These are phyloP conservation scores for Aspergillus chevalieri DNA, from an alignment of 2,329 filamentous ascomycete genomes.

Conservation along the genomic window DNA sequence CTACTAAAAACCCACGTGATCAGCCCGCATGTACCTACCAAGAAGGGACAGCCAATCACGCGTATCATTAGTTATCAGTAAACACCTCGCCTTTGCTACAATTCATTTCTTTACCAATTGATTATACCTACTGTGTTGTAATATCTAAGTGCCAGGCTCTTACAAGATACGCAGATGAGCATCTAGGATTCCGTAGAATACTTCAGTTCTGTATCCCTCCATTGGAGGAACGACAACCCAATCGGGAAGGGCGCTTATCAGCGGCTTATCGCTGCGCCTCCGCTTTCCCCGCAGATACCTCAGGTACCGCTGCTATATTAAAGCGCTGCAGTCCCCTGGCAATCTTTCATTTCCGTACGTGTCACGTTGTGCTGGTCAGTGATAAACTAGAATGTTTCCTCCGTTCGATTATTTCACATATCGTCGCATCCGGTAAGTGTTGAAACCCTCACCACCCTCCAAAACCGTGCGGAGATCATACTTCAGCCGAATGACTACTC, in stretches of 20 bases:
- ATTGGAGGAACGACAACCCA: too few relatives aligned
- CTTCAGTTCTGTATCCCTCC: too few relatives aligned
- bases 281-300: slow-evolving; percentile 1
- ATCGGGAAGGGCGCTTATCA: neutral
- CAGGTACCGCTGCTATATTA: too few relatives aligned
- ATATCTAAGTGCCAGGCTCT: too few relatives aligned
- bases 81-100: neutral
- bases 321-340: neutral
- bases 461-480: neutral
- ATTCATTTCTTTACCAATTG: neutral
- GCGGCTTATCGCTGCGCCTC: neutral
- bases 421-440: slow-evolving; percentile 61
- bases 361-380: too few relatives aligned
- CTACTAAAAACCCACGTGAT: too few relatives aligned
- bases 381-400: slow-evolving; percentile 38
- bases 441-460: slow-evolving; percentile 1
- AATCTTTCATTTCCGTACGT: neutral
- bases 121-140: too few relatives aligned
- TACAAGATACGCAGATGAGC: too few relatives aligned
- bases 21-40: neutral
- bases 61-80: neutral
- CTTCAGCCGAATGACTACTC: neutral
- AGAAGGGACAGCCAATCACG: neutral
- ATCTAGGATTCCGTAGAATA: too few relatives aligned
- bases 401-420: slow-evolving; percentile 65